Evolutionary conservation across 1,284 basidiomycete species (phyloP), one percentile per base, ranked within the genome.

Genomic region (Ceratorhiza oryzae-sativae): DNA sequence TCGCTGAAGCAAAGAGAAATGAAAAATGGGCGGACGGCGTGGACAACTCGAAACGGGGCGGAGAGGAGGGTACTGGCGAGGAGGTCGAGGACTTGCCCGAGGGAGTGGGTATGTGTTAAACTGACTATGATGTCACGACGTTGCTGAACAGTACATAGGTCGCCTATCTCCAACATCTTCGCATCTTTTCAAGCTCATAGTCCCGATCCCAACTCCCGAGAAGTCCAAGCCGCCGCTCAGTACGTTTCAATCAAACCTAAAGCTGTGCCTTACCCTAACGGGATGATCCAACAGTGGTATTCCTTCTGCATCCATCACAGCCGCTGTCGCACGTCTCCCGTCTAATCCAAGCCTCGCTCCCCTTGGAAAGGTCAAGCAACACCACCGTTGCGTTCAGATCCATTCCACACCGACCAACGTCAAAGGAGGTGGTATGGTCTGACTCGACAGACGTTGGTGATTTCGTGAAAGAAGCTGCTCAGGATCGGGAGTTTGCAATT

Each of bases 391-490:
- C 80, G 77, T 6, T 75, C 80, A 83, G 5, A 77, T 80, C 71
- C 77, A 80, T 25, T 80, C 60, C 67, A 76, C 79, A 70, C 77
- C 78, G 10, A 77, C 78, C 55, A 77, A 77, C 39, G 70, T 76
- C 32, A 61, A 79, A 25, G 49, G 71, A 80, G 73, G 79, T 80
- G 0, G 76, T 86, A 72, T 90, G 89, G 89, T 84, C 84, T n/a
- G 86, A 87, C 71, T 85, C 85, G 2, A 91, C 88, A 0, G 88
- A 89, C 79, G 79, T 90, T 15, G 86, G 85, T 20, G 87, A 90
- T 78, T 90, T 90, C 77, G 85, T 90, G 74, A 85, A 86, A 67
- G 86, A 88, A 76, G 86, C 86, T 5, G 87, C 87, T 5, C 81
- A 85, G 32, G 80, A 84, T 42, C 83, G 85, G 30, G 81, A 85